Evolutionary conservation across 2,329 filamentous ascomycete species (phyloP), one percentile per base, ranked within the genome.

Genomic region (Aspergillus sp.): DNA sequence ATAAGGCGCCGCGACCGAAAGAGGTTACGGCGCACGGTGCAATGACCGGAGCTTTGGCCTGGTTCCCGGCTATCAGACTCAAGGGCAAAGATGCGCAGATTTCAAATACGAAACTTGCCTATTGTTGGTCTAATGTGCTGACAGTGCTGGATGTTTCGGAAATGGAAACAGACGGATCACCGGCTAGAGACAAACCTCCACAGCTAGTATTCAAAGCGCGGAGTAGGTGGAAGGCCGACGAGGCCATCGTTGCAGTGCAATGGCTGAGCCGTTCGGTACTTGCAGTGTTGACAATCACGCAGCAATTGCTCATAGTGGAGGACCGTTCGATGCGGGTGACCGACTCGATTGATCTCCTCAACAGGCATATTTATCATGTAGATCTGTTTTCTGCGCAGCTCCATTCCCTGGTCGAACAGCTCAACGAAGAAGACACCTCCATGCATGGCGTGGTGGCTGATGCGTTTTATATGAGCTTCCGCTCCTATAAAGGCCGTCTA

Each of bases 71-170:
- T 2, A 93, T 98, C 41, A 93, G 87, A 61, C 73, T 98, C 39
- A 97, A 97, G 66, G 79, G 81, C 10, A 78, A 81, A 7, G 83
- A 88, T 51, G 73, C 79, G 1, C 75, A 79, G 41, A 81, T 79
- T 0, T 82, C 81, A 4, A 85, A 82, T 57, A 79, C 82, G 5
- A 97, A 98, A 66, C 77, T 98, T 12, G 91, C 88, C 0, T 98
- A 98, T 70, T 96, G 90, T 67, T 98, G 93, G 93, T 97, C 93
- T 2, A 97, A 97, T 59, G 82, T 97, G n/a, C 72, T 98, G 54
- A 97, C 90, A 0, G 83, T 98, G 4, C 72, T 98, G 27, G 93
- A 98, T 53, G 81, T 97, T 7, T 83, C 91, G 44, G 85, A 93
- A 56, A 73, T 83, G 8, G 76, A 77, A 19, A 69, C 68, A 7